These are phyloP conservation scores for Durusdinium trenchii DNA, from an alignment of 73 alveolate species.

Conservation along the genomic window DNA sequence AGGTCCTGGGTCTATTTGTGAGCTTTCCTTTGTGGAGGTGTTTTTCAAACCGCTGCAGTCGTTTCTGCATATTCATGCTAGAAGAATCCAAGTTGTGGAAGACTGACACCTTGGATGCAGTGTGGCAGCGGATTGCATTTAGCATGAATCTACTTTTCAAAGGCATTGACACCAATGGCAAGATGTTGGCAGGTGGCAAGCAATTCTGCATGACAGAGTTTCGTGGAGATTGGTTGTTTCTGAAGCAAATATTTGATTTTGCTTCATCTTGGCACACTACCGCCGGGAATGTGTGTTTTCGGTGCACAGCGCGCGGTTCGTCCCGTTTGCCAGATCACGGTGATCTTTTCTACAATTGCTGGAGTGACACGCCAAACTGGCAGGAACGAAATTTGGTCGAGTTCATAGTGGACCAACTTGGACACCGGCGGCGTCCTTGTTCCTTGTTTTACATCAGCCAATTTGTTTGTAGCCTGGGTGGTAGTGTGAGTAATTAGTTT, in stretches of 20 bases:
- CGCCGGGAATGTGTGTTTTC: neutral
- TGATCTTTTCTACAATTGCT: neutral
- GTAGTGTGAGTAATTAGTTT: no score
- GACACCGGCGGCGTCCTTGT: neutral
- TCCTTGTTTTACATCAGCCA: no score
- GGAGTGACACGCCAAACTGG: neutral
- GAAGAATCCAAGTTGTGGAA: neutral
- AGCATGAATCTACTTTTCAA: neutral
- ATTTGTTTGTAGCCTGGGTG: no score
- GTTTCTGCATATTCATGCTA: neutral
- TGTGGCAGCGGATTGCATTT: neutral
- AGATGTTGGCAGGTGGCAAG: neutral
- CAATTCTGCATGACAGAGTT: neutral
- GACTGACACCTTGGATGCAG: neutral
- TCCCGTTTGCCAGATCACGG: neutral
- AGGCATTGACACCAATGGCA: neutral
- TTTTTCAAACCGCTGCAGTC: neutral
- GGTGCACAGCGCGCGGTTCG: neutral
- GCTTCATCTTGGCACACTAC: neutral
- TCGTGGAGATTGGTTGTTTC: neutral
- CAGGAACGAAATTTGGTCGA: neutral
- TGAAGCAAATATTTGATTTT: neutral
- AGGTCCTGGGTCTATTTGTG: neutral
- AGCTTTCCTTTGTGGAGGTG: neutral
- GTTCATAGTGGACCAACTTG: neutral